Evolutionary conservation across 306 rosid species (phyloP).

Genomic region (Geum urbanum): DNA sequence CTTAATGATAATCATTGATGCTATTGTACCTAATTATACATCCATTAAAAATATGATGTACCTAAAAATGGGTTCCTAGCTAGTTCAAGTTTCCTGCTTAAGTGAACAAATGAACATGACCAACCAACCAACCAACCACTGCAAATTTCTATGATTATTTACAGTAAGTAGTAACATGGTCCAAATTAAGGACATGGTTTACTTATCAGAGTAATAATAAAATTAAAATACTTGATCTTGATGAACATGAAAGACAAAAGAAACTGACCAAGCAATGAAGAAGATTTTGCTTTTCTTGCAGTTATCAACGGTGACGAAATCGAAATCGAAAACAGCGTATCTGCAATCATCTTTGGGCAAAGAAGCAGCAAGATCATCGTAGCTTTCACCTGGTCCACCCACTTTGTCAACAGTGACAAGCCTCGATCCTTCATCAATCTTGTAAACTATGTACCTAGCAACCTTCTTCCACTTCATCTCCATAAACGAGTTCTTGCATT

Average conservation of each 20-base stretch:
- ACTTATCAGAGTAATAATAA: not conserved
- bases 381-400: conserved; percentile 83
- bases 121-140: not conserved
- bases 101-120: not conserved
- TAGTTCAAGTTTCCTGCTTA: not conserved
- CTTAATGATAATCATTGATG: not conserved
- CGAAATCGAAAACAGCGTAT: conserved; percentile 95
- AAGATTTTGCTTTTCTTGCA: conserved; percentile 99
- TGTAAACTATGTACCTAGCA: conserved; percentile 82
- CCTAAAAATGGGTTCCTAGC: conserved; percentile 1
- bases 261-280: conserved; percentile 87
- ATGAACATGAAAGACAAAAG: not conserved
- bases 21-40: not conserved
- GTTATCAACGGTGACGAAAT: conserved; percentile 94
- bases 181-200: no score
- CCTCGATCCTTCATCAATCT: conserved; percentile 85
- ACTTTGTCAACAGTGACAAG: conserved; percentile 91
- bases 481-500: conserved; percentile 94
- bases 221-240: not conserved
- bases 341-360: conserved; percentile 87
- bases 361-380: conserved; percentile 79
- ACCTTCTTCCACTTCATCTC: conserved; percentile 99
- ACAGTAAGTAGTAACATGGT: no score
- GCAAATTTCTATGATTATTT: no score
- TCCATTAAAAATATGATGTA: not conserved